A percentile compares a stretch with the other conserved stretches of the same genome.
phyloP scores from a whole-genome alignment of 2,329 filamentous ascomycete species.

The Fusarium abutilonis region DNA sequence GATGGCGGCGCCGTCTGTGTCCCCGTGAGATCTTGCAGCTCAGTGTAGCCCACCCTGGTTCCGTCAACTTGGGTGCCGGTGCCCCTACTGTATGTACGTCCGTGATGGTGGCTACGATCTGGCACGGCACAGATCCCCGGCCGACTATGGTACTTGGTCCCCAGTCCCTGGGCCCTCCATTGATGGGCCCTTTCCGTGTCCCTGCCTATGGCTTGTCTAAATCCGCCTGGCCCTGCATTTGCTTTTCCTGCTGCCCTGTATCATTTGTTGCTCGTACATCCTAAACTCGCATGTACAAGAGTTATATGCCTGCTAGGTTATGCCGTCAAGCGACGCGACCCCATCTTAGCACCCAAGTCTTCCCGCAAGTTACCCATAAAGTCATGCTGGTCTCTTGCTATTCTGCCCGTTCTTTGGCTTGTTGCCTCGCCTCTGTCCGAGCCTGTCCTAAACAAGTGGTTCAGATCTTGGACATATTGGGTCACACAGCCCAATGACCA shows the following conservation, averaged over 20 bases:
- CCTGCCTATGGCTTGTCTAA: constrained; percentile 32
- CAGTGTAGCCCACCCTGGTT: constrained; percentile 44
- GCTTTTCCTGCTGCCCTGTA: constrained; percentile 25
- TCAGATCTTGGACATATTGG: constrained; percentile 51
- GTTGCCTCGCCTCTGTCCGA: constrained; percentile 48
- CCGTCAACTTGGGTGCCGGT: constrained; percentile 50
- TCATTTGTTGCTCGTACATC: constrained; percentile 25
- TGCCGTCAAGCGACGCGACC: constrained; percentile 38
- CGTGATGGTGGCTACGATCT: constrained; percentile 42
- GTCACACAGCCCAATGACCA: constrained; percentile 49
- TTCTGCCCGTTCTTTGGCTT: constrained; percentile 40
- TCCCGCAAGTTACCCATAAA: constrained; percentile 41
- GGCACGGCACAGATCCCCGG: constrained; percentile 36
- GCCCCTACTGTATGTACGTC: constrained; percentile 32
- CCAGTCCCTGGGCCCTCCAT: constrained; percentile 28
- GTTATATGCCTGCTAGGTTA: constrained; percentile 26
- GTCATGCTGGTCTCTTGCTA: constrained; percentile 33
- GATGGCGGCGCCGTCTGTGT: constrained; percentile 45
- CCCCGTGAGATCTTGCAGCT: constrained; percentile 48
- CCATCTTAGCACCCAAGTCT: constrained; percentile 34
- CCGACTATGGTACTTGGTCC: constrained; percentile 30
- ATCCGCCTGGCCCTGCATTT: constrained; percentile 37
- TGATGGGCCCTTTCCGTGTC: constrained; percentile 29
- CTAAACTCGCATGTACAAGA: constrained; percentile 17
- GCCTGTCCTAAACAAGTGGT: constrained; percentile 51